These are phyloP conservation scores for Phialocephala subalpina DNA, from an alignment of 2,329 filamentous ascomycete species.

Conservation along the genomic window DNA sequence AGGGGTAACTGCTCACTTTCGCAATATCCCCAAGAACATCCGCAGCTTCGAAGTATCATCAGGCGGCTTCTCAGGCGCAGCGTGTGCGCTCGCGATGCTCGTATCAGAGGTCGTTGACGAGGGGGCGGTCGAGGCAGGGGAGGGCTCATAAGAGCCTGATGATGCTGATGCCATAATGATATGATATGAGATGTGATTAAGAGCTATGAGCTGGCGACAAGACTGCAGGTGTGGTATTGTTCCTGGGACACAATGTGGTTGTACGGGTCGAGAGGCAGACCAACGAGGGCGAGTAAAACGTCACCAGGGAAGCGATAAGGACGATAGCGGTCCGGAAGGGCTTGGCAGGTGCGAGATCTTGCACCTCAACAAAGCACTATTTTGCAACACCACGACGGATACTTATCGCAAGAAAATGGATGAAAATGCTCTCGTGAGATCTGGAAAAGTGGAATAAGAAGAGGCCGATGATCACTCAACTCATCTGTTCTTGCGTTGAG, in stretches of 20 bases:
- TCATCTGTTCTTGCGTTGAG: neutral
- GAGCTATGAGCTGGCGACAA: neutral
- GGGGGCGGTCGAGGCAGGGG: constrained; percentile 38
- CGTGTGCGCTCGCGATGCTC: constrained; percentile 26
- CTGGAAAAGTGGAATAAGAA: neutral
- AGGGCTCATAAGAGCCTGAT: constrained; percentile 38
- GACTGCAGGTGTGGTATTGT: constrained; percentile 12
- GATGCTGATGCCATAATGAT: constrained; percentile 40
- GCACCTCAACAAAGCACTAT: neutral
- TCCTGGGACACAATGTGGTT: constrained; percentile 8
- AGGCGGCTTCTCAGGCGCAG: constrained; percentile 59
- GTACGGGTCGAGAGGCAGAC: neutral
- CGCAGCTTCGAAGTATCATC: constrained; percentile 89
- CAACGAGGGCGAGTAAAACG: neutral
- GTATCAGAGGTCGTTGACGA: constrained; percentile 37
- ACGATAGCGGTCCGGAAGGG: constrained; percentile 3
- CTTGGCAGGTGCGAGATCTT: neutral
- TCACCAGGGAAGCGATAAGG: constrained; percentile 6
- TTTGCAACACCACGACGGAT: neutral
- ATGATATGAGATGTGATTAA: neutral
- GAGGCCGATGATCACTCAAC: neutral
- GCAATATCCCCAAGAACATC: constrained; percentile 87
- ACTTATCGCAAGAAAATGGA: neutral
- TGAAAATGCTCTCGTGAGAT: neutral
- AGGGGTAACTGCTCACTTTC: constrained; percentile 70